Evolutionary conservation across 2,329 filamentous ascomycete genomes (phyloP), one percentile per base, ranked within the genome.

Genomic region (Decorospora gaudefroyi): DNA sequence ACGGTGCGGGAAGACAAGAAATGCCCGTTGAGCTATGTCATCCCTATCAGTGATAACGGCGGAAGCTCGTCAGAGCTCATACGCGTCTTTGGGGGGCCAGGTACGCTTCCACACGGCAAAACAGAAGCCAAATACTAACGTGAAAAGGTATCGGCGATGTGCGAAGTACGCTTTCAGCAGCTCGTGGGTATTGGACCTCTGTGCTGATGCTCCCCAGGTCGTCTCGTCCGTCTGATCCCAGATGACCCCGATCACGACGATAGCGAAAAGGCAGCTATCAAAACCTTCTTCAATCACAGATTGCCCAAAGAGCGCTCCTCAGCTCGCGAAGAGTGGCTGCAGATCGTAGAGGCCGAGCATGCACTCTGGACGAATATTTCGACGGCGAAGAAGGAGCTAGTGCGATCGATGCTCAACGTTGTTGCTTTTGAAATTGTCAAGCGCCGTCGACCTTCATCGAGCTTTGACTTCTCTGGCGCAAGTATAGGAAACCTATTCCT

Each of bases 1-100:
- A 70, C 73, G 15, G 72, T 82, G 4, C 70, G 75, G 18, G 71
- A 84, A 51, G 84, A 79, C 57, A 87, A 86, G 50, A 72, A 79
- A 27, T 87, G 86, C 62, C 75, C 79, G 2, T 73, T 95, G 28
- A 89, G 83, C 71, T 95, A 95, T 69, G 84, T 96, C 46, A 95
- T 97, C 38, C 92, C 92, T 23, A 96, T 96, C 67, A 93, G 88
- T 55, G 92, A 97, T 73, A 97, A 97, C 71, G 92, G 92, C 34
- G 92, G 92, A 26, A 95, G 88, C 59, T 95, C 90, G 2, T 95
- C 89, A 30, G 92, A 97, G 74, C 76, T 96, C 61, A 95, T 96
- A 55, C 82, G 93, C 23, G 90, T 97, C 23, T 93, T 97, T 72
- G 93, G 92, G 10, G 93, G 93, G 1, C 92, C 92, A 54, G 92